Evolutionary conservation across 345 rosid species (phyloP).

Genomic region (Pistacia vera): DNA sequence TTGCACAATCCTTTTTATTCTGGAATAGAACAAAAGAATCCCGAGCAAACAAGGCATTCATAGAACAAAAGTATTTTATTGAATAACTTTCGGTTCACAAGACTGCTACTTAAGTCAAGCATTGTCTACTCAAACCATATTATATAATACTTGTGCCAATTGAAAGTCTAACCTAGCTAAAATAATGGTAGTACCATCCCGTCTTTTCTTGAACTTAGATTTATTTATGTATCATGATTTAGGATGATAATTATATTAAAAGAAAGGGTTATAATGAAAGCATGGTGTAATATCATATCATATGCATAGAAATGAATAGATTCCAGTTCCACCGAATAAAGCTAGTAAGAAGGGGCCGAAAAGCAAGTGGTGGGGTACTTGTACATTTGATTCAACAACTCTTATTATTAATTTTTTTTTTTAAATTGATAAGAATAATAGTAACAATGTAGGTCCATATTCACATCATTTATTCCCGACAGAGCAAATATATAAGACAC

Average conservation of each 20-base stretch:
- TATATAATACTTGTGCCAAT: not conserved
- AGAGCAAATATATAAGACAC: conserved; percentile 16
- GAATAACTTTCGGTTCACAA: conserved; percentile 29
- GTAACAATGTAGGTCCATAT: conserved; percentile 36
- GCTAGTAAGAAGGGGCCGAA: conserved; percentile 18
- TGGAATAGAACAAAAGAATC: too few species aligned
- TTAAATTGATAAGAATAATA: too few species aligned
- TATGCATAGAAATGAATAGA: conserved; percentile 27
- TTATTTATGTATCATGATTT: not conserved
- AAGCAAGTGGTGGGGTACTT: conserved; percentile 32
- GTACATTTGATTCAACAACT: conserved; percentile 7
- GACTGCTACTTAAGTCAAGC: too few species aligned
- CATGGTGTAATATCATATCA: not conserved
- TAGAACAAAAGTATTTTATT: not conserved
- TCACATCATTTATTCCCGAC: conserved; percentile 54
- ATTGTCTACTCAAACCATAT: too few species aligned
- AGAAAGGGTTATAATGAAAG: not conserved
- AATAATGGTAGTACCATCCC: too few species aligned
- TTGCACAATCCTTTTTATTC: not conserved
- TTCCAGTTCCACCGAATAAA: conserved; percentile 21
- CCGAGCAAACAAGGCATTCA: not conserved
- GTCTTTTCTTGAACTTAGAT: not conserved
- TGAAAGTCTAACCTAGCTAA: not conserved
- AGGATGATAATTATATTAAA: too few species aligned
- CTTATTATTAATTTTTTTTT: not conserved